Evolutionary conservation across 179 eudicot genomes (phyloP), one percentile per base, ranked within the genome.

Genomic region (Carnegiea gigantea): DNA sequence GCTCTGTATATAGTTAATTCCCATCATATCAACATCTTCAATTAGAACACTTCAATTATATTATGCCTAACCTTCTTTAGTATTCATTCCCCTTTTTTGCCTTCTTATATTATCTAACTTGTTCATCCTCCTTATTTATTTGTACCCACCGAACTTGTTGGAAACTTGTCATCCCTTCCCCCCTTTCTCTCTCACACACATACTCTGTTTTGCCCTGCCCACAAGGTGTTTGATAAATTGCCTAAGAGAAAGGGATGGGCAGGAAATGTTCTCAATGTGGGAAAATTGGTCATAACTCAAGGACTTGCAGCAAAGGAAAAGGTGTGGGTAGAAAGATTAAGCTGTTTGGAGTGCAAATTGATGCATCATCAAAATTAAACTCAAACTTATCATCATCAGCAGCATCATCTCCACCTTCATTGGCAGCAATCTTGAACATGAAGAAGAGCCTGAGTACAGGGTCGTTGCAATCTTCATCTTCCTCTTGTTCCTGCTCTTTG

Each of bases 361-460:
- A 67, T 67, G 72, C 38, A 67, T 12, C 72, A 67, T 67, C 72
- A 28, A 67, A 67, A 14, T 11, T 21, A 30, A 67, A 67, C 3
- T 5, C 72, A 28, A 67, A 62, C 28, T 6, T 23, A 62, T 62
- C 68, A 15, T 62, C 68, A 23, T 23, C 68, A 62, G 23, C 68
- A 23, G 2, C 68, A 60, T 0, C 65, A 20, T 60, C 65, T 60
- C 24, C 65, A 23, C 28, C 72, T 26, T 67, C 72, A 28, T 67
- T 67, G 38, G 40, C 72, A 10, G 38, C 72, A 5, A 67, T 26
- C 28, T 15, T 28, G 17, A 67, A 67, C 38, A 67, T 67, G 18
- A 67, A 67, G 72, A 67, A 67, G 72, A 67, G 72, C 72, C 17
- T 26, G 20, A 67, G 72, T 36, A 67, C 72, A 67, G 72, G 72